These are phyloP conservation scores for Nitzschia sp. DNA, from an alignment of 108 stramenopile species.

Conservation along the genomic window DNA sequence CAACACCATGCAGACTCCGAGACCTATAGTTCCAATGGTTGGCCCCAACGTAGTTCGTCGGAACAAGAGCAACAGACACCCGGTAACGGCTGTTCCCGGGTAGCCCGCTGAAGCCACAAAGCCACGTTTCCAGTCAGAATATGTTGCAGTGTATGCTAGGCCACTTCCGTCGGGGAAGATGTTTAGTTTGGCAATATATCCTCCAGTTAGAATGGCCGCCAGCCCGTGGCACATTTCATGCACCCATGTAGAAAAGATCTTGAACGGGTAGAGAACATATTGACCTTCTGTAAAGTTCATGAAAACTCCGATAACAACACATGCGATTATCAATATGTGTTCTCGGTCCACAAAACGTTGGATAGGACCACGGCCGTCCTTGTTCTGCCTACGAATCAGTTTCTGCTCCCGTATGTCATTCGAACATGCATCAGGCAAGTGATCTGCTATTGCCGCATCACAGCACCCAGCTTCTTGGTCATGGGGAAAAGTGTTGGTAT, in stretches of 20 bases:
- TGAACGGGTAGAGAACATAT: conserved; percentile 62
- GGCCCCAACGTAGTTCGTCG: conserved; percentile 54
- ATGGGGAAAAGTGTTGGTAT: neutral
- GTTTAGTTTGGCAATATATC: conserved; percentile 35
- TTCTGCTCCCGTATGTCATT: conserved; percentile 2
- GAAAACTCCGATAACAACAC: conserved; percentile 40
- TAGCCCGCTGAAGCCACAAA: conserved; percentile 64
- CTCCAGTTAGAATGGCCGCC: conserved; percentile 48
- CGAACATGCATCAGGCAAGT: conserved; percentile 11
- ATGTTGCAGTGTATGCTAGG: conserved; percentile 42
- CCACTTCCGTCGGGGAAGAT: conserved; percentile 64
- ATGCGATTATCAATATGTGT: conserved; percentile 45
- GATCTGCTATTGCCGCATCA: neutral
- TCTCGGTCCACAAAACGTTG: conserved; percentile 33
- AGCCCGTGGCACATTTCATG: conserved; percentile 69
- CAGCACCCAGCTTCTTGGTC: neutral
- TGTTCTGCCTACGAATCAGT: conserved; percentile 1
- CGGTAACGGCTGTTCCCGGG: conserved; percentile 55
- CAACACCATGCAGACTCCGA: conserved; percentile 53
- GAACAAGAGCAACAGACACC: conserved; percentile 57
- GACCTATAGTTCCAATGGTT: conserved; percentile 48
- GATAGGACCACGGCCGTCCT: neutral
- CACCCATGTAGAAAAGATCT: conserved; percentile 66
- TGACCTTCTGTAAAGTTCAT: conserved; percentile 43
- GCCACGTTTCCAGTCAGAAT: conserved; percentile 23